These are phyloP conservation scores for Sonneratia caseolaris DNA, from an alignment of 345 rosid genomes.

Conservation along the genomic window DNA sequence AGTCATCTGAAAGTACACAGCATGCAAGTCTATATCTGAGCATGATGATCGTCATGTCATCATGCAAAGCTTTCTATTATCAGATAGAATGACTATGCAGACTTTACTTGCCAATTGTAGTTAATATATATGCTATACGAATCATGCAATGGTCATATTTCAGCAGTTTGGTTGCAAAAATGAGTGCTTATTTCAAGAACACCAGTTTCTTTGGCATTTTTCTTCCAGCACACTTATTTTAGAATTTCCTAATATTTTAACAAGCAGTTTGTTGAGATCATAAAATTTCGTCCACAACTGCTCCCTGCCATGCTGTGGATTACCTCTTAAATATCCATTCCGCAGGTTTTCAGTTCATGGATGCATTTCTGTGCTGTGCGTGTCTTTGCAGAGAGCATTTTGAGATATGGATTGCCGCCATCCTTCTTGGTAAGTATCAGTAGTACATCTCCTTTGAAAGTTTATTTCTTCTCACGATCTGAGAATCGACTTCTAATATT, in stretches of 20 bases:
- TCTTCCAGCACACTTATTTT: no score
- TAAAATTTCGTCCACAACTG: not conserved
- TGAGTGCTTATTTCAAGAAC: not conserved
- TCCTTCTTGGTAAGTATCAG: constrained; percentile 66
- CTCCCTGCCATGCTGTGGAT: not conserved
- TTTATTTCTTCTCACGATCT: not conserved
- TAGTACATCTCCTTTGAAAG: not conserved
- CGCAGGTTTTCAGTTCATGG: constrained; percentile 97
- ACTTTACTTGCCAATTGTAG: not conserved
- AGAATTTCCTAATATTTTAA: no score
- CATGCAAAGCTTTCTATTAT: not conserved
- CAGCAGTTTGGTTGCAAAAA: not conserved
- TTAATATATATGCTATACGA: not conserved
- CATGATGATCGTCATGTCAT: no score
- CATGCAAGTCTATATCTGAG: not conserved
- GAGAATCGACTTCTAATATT: not conserved
- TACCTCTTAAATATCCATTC: not conserved
- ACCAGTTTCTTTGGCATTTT: not conserved
- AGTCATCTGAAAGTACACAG: not conserved
- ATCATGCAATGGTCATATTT: not conserved
- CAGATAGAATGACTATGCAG: not conserved
- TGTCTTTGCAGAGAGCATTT: constrained; percentile 80
- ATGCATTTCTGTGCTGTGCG: constrained; percentile 99
- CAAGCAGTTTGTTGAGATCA: no score
- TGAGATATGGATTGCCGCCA: constrained; percentile 97